phyloP scores from a whole-genome alignment of 2,329 filamentous ascomycete genomes.

The Fusarium sp. region DNA sequence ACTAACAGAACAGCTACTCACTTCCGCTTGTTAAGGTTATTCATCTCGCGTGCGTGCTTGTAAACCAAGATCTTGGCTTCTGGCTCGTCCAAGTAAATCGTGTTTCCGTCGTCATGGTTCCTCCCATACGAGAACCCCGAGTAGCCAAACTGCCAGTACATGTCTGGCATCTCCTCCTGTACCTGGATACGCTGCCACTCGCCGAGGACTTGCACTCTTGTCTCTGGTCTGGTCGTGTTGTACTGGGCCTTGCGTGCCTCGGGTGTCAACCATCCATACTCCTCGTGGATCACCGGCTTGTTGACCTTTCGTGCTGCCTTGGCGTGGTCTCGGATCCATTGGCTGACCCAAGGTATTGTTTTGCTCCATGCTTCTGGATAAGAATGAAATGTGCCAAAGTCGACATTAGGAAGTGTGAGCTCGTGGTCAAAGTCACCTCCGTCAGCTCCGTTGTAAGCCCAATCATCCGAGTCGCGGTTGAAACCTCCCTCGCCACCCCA shows the following conservation, averaged over 20 bases:
- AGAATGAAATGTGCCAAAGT: slow-evolving; percentile 66
- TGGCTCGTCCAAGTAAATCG: slow-evolving; percentile 63
- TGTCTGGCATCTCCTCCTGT: slow-evolving; percentile 61
- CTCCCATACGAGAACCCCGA: slow-evolving; percentile 62
- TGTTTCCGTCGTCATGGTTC: slow-evolving; percentile 67
- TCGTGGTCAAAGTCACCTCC: slow-evolving; percentile 67
- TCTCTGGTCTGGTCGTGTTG: slow-evolving; percentile 55
- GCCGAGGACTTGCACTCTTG: slow-evolving; percentile 58
- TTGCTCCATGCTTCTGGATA: slow-evolving; percentile 69
- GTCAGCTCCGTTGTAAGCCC: slow-evolving; percentile 60
- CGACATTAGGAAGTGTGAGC: slow-evolving; percentile 56
- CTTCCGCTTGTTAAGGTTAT: slow-evolving; percentile 38
- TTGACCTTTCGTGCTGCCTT: slow-evolving; percentile 51
- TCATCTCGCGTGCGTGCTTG: slow-evolving; percentile 56
- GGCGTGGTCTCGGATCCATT: slow-evolving; percentile 67
- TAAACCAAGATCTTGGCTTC: slow-evolving; percentile 59
- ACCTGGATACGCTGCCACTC: slow-evolving; percentile 62
- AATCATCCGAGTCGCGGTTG: slow-evolving; percentile 57
- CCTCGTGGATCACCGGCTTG: slow-evolving; percentile 65
- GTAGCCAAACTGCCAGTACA: slow-evolving; percentile 68
- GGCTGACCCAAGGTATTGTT: slow-evolving; percentile 62
- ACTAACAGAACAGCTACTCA: background rate
- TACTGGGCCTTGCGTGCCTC: slow-evolving; percentile 57
- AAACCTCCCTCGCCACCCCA: slow-evolving; percentile 70
- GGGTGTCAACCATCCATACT: slow-evolving; percentile 58